A percentile compares a stretch with the other conserved stretches of the same genome.
These are phyloP conservation scores for Penicillium sp. DNA, from an alignment of 2,329 filamentous ascomycete species.

Conservation along the genomic window DNA sequence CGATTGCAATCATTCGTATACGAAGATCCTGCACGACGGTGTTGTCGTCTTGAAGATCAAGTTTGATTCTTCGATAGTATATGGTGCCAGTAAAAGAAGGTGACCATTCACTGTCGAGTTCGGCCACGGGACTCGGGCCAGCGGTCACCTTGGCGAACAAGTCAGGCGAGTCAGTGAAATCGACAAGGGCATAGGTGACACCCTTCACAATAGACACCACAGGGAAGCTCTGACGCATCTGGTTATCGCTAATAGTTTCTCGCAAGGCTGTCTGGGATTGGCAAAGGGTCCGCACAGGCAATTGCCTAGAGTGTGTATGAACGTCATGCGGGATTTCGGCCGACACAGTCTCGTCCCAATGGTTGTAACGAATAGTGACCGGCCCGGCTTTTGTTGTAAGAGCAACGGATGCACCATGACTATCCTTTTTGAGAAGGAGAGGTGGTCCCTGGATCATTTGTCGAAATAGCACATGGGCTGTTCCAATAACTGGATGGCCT, in stretches of 20 bases:
- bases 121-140: constrained; percentile 23
- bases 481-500: constrained; percentile 63
- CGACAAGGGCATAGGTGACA: constrained; percentile 24
- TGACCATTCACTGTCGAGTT: constrained; percentile 33
- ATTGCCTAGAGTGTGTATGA: constrained; percentile 57
- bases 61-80: constrained; percentile 27
- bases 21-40: constrained; percentile 27
- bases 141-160: constrained; percentile 23
- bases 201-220: constrained; percentile 65
- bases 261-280: no score
- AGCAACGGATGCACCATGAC: constrained; percentile 14
- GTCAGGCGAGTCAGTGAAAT: constrained; percentile 24
- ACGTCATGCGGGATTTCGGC: constrained; percentile 70
- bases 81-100: constrained; percentile 33
- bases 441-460: constrained; percentile 6
- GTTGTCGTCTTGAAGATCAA: constrained; percentile 13
- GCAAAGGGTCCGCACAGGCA: constrained; percentile 22
- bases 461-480: constrained; percentile 50
- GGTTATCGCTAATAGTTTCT: no score
- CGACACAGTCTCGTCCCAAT: constrained; percentile 50
- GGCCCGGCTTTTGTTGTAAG: constrained; percentile 47
- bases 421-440: background rate
- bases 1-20: constrained; percentile 34
- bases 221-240: constrained; percentile 12
- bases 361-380: constrained; percentile 47